Evolutionary conservation across 1,284 basidiomycete species (phyloP).

Genomic region (Mycena sp.): DNA sequence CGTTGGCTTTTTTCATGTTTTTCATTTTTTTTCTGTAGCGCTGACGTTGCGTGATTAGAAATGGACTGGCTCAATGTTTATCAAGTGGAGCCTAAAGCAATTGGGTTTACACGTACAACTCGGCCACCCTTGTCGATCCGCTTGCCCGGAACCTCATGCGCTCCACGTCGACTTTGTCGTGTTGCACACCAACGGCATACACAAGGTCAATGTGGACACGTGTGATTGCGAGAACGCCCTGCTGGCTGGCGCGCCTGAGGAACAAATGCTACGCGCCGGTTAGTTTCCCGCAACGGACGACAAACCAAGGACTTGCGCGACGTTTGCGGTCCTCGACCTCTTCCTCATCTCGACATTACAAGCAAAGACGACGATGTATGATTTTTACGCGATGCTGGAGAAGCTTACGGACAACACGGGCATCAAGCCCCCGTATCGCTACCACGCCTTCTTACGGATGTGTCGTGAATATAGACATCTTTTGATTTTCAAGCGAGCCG

Average conservation of each 20-base stretch:
- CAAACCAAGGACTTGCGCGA: neutral
- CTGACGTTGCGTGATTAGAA: no score
- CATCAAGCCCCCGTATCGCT: neutral
- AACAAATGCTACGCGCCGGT: conserved; percentile 40
- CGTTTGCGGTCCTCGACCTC: conserved; percentile 17
- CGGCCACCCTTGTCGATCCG: no score
- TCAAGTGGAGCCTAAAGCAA: no score
- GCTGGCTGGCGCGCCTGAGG: no score
- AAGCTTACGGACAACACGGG: conserved; percentile 24
- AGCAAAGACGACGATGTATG: conserved; percentile 29
- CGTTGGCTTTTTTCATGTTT: no score
- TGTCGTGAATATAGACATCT: neutral
- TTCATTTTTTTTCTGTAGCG: no score
- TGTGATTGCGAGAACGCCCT: conserved; percentile 38
- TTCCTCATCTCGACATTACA: conserved; percentile 30
- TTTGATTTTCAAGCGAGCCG: no score
- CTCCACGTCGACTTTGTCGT: conserved; percentile 41
- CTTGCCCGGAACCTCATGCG: no score
- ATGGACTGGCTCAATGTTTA: no score
- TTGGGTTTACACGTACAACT: no score
- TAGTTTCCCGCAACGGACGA: conserved; percentile 32
- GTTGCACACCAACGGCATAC: conserved; percentile 42
- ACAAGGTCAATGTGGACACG: conserved; percentile 40
- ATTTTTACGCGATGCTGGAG: conserved; percentile 29
- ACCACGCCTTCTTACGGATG: conserved; percentile 10